Base-by-base conservation (phyloP, 108 stramenopile species). In the Stephanodiscus triporus region DNA sequence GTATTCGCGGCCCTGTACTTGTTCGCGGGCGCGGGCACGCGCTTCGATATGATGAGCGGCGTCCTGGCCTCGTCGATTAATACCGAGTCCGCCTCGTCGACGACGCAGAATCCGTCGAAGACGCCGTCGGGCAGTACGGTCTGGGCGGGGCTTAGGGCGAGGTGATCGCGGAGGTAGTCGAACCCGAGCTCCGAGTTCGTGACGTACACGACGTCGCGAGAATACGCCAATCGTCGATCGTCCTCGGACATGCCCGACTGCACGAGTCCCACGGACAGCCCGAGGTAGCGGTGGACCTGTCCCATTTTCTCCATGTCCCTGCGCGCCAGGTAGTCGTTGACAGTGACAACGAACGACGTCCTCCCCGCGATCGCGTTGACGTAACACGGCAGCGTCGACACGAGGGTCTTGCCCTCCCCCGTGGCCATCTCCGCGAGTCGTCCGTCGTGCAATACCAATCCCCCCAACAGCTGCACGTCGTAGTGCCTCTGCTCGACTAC, bases 81-180 rank as follows among this genome's bases (percentile, higher is more conserved):
- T n/a, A 98, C 97, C 13, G 93, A 94, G 74, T 98, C 97, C 4
- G 97, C 96, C 73, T 98, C 97, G 80, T 98, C 97, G 29, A 98
- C 97, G 2, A 98, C 85, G 54, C 95, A 94, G 76, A 96, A 98
- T 36, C 90, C 89, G 63, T 89, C 80, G 66, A 91, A 91, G 70
- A 89, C 90, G 45, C 85, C 85, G 7, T 71, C 83, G 13, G 91
- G 91, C 63, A 96, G 72, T 8, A 96, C 95, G 1, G 91, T 93
- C 73, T 93, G 92, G 38, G 84, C 88, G 7, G 90, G 90, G 38
- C 84, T 78, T 32, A 91, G 63, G 0, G 89, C 88, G 72, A 96
- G 76, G 70, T 97, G 95, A 82, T 96, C 93, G 13, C 97, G 68
- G 42, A 98, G 73, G 72, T 95, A 98, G 74, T 98, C 97, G 81